Conservation (phyloP, 306 rosid species). For the Phaseolus lunatus region DNA sequence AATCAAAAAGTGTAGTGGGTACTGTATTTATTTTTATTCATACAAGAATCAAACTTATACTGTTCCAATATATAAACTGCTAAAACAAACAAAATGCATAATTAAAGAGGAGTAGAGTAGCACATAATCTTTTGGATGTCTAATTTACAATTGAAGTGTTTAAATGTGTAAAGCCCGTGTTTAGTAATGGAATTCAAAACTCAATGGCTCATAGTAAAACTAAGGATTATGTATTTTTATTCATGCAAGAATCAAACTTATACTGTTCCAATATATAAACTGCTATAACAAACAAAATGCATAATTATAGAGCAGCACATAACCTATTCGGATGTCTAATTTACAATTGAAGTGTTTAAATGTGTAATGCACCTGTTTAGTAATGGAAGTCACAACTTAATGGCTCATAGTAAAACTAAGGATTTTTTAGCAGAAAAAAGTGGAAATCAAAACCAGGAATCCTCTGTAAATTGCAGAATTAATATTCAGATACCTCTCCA, state of each 20-base stretch:
- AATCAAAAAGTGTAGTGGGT: neutral
- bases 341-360: slow-evolving; percentile 27
- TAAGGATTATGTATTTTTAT: neutral
- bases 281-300: slow-evolving; percentile 30
- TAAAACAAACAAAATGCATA: slow-evolving; percentile 28
- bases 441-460: slow-evolving; percentile 37
- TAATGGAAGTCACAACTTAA: slow-evolving; percentile 25
- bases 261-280: slow-evolving; percentile 5
- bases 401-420: neutral
- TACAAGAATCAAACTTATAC: slow-evolving; percentile 32
- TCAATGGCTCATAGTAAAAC: slow-evolving; percentile 10
- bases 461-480: neutral
- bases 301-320: slow-evolving; percentile 24
- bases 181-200: slow-evolving; percentile 28
- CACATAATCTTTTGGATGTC: slow-evolving; percentile 32
- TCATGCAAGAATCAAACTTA: too few relatives aligned
- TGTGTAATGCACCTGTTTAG: slow-evolving; percentile 7
- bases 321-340: slow-evolving; percentile 28
- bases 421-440: slow-evolving; percentile 19
- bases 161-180: slow-evolving; percentile 1
- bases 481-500: slow-evolving; percentile 81
- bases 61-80: too few relatives aligned
- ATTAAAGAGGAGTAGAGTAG: slow-evolving; percentile 19
- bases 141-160: slow-evolving; percentile 27
- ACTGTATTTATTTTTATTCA: neutral